Percentiles rank a stretch among this genome's conserved stretches.
These are phyloP conservation scores for Ceratocystis diversiconidia DNA, from an alignment of 2,329 filamentous ascomycete species.

Conservation along the genomic window DNA sequence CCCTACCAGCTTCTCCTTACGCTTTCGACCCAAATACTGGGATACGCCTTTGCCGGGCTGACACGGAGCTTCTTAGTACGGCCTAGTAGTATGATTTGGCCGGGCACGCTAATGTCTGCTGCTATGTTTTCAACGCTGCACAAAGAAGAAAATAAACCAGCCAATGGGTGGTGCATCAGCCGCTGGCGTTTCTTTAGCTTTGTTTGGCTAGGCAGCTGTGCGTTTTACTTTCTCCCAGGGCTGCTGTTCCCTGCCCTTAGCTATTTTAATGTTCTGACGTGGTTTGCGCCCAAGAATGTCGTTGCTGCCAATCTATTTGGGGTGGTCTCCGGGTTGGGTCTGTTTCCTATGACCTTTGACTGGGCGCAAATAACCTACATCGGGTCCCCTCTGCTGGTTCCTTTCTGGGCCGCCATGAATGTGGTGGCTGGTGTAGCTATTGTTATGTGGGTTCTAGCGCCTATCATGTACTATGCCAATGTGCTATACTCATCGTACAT, in stretches of 20 bases:
- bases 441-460: slow-evolving; percentile 75
- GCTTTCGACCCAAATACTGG: slow-evolving; percentile 72
- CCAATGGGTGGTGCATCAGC: slow-evolving; percentile 69
- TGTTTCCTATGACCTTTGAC: slow-evolving; percentile 79
- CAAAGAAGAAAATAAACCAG: slow-evolving; percentile 67
- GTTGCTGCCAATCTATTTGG: slow-evolving; percentile 77
- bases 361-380: slow-evolving; percentile 86
- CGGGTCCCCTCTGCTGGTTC: slow-evolving; percentile 67
- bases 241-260: slow-evolving; percentile 70
- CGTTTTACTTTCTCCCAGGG: slow-evolving; percentile 76
- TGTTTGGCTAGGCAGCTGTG: slow-evolving; percentile 55
- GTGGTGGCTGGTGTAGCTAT: slow-evolving; percentile 66
- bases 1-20: slow-evolving; percentile 70
- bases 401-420: slow-evolving; percentile 77
- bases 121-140: slow-evolving; percentile 82
- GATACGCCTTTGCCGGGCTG: slow-evolving; percentile 74
- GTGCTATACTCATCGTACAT: slow-evolving; percentile 70
- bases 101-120: slow-evolving; percentile 72
- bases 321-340: slow-evolving; percentile 65
- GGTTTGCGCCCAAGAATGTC: slow-evolving; percentile 78
- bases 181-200: slow-evolving; percentile 73
- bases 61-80: slow-evolving; percentile 69
- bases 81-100: slow-evolving; percentile 85
- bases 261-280: slow-evolving; percentile 80
- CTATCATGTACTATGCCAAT: slow-evolving; percentile 68